Evolutionary conservation across 306 rosid genomes (phyloP), one percentile per base, ranked within the genome.

Genomic region (Acacia crassicarpa): DNA sequence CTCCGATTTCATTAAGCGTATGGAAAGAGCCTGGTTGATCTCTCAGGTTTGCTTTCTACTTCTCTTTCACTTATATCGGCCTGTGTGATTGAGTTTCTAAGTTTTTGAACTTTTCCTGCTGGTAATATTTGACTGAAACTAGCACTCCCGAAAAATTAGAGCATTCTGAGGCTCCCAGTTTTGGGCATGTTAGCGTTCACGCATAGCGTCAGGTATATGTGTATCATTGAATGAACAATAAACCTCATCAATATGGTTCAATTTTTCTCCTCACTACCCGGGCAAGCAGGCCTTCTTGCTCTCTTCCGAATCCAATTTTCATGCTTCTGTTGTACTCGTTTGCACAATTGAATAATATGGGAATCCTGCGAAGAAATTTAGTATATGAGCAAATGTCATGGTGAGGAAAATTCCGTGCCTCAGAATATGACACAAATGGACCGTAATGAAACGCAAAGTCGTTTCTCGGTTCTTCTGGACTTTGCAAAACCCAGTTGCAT

Each of bases 11-110:
- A 72, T 66, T 20, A 91, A 79, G 87, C 98, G 99, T 25, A 89
- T 89, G 82, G 99, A 95, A 77, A 90, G 81, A 79, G 87, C 97
- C 53, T 95, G 99, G 98, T 85, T 91, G 79, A 95, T 95, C 88
- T 89, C 99, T 51, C 89, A 95, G 99, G 99, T 92, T 68, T 15
- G 2, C 62, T 51, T 56, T 66, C 63, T 2, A 19, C 6, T 10
- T 72, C 23, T 19, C 54, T 48, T 51, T 72, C n/a, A 67, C 30
- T 78, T 35, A 14, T 23, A 27, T 32, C 74, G n/a, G 6, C 45
- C 8, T 20, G 25, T 20, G 19, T 53, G 30, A 30, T 19, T 51
- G 67, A 14, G 67, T 2, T 20, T 70, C 10, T 1, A n/a, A 33
- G 49, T 11, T 69, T 43, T 43, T 45, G 12, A 70, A 23, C 11